These are phyloP conservation scores for Strombidium stylifer DNA, from an alignment of 73 alveolate species.

Conservation along the genomic window DNA sequence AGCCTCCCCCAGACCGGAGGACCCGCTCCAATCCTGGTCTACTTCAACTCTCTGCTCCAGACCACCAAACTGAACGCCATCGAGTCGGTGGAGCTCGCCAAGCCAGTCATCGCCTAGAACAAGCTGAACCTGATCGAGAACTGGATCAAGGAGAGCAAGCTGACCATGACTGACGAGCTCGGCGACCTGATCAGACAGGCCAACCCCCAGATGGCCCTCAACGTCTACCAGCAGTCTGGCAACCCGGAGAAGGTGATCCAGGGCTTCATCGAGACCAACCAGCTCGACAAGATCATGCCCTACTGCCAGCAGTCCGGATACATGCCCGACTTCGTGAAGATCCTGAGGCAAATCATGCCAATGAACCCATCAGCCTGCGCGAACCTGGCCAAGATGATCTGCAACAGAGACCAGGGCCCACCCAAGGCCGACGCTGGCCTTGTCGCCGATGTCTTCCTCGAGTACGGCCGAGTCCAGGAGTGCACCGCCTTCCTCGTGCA, in stretches of 20 bases:
- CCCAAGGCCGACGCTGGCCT: slow-evolving; percentile 76
- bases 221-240: slow-evolving; percentile 79
- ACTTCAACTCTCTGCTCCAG: slow-evolving; percentile 93
- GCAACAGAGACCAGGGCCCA: slow-evolving; percentile 81
- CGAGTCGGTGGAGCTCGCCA: slow-evolving; percentile 92
- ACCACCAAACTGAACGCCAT: slow-evolving; percentile 84
- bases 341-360: slow-evolving; percentile 77
- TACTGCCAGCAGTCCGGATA: slow-evolving; percentile 77
- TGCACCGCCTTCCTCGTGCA: slow-evolving; percentile 96
- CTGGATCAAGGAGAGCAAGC: slow-evolving; percentile 90
- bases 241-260: slow-evolving; percentile 87
- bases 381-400: slow-evolving; percentile 88
- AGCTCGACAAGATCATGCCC: slow-evolving; percentile 87
- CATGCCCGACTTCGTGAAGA: slow-evolving; percentile 83
- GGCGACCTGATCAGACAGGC: slow-evolving; percentile 91
- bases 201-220: slow-evolving; percentile 91
- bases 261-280: slow-evolving; percentile 91
- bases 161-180: slow-evolving; percentile 90
- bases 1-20: slow-evolving; percentile 80
- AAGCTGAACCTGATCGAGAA: slow-evolving; percentile 84
- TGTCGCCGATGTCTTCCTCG: slow-evolving; percentile 89
- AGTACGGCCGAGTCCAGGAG: slow-evolving; percentile 88
- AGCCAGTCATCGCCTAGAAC: slow-evolving; percentile 90
- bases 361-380: slow-evolving; percentile 91
- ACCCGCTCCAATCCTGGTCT: slow-evolving; percentile 93